Evolutionary conservation across 2,329 filamentous ascomycete species (phyloP), one percentile per base, ranked within the genome.

Genomic region (Neofusicoccum kwambonambiense): DNA sequence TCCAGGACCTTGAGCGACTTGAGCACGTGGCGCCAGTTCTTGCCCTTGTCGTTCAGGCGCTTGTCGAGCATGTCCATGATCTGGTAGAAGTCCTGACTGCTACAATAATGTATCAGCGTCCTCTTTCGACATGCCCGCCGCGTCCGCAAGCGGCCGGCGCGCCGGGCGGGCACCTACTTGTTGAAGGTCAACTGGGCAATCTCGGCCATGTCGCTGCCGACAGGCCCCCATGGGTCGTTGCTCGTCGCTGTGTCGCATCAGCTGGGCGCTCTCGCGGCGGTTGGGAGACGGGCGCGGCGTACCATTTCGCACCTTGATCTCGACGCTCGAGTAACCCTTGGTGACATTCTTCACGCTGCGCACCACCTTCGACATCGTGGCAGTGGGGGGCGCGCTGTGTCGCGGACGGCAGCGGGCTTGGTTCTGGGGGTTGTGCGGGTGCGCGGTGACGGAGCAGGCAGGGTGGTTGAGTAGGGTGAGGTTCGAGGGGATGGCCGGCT

Each of bases 1-100:
- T 99, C 95, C 65, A 98, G 86, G 62, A 99, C 95, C 78, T 99
- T 99, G 70, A 99, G 84, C 47, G 95, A 96, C 80, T 99, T 99
- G 66, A 99, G 83, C 12, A 99, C 95, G 77, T 99, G 95, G 72
- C 95, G 89, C 95, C 95, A 99, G 78, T 99, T 99, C 85, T 98
- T 99, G 75, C 95, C 95, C 80, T 99, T 98, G 80, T 99, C 95
- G 74, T 99, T 99, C 74, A 99, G 83, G 70, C 95, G 90, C 83
- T 98, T 98, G 81, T 99, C 95, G 70, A 99, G 84, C 92, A 99
- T 99, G 78, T 99, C 95, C 90, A 99, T 97, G 73, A 99, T 97
- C 77, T 99, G 94, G 82, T 97, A 97, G 82, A 99, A 99, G 78
- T 98, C 95, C 79, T 90, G 94, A 41, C 93, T 93, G 75, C 94